Evolutionary conservation across 2,329 filamentous ascomycete genomes (phyloP).

Genomic region (Fusarium sp.): DNA sequence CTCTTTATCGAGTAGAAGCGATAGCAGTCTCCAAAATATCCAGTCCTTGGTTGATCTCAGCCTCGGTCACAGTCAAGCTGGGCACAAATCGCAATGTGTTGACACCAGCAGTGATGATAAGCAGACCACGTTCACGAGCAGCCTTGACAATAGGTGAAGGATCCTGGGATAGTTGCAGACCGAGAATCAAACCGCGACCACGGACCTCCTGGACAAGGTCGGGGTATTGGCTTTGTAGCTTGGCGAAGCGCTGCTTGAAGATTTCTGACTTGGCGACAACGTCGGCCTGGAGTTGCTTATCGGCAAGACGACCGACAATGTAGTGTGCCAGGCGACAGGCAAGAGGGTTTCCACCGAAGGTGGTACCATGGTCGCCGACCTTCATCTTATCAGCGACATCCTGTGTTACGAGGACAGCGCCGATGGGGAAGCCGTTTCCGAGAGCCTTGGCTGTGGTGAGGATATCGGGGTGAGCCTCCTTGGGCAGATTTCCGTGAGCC

Average conservation of each 20-base stretch:
- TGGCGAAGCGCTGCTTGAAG: constrained; percentile 61
- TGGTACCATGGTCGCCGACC: constrained; percentile 88
- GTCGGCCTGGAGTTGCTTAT: constrained; percentile 73
- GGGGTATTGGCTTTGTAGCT: constrained; percentile 66
- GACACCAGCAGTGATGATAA: constrained; percentile 92
- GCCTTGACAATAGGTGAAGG: constrained; percentile 81
- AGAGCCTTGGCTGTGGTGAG: constrained; percentile 95
- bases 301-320: constrained; percentile 81
- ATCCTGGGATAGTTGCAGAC: constrained; percentile 82
- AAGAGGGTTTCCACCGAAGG: constrained; percentile 92
- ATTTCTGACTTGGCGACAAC: constrained; percentile 74
- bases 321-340: constrained; percentile 87
- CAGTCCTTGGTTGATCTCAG: constrained; percentile 83
- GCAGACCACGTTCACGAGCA: constrained; percentile 84
- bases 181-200: constrained; percentile 86
- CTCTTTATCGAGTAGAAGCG: constrained; percentile 52
- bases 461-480: constrained; percentile 90
- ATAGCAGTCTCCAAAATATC: constrained; percentile 78
- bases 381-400: constrained; percentile 56
- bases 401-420: constrained; percentile 67
- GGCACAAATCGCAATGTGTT: constrained; percentile 95
- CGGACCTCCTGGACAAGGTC: constrained; percentile 80
- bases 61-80: constrained; percentile 80
- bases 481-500: constrained; percentile 82
- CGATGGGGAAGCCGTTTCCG: constrained; percentile 96